Evolutionary conservation across 2,329 filamentous ascomycete genomes (phyloP).

Genomic region (Beauveria scarabaeidicola): DNA sequence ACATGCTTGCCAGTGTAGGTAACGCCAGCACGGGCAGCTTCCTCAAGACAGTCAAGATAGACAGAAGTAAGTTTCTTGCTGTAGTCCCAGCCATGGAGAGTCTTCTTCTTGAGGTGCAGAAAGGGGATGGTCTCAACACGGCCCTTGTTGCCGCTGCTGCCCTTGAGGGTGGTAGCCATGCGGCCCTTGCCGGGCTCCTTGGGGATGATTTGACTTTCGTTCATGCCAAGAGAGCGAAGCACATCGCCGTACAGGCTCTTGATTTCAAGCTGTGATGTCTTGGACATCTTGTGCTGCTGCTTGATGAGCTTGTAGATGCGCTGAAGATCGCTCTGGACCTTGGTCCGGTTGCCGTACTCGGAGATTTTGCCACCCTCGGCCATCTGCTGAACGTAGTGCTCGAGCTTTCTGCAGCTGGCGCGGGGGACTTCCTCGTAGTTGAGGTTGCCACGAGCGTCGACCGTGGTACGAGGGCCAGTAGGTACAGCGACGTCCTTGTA

Average conservation of each 20-base stretch:
- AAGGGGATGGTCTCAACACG: constrained; percentile 98
- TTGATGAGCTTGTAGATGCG: constrained; percentile 98
- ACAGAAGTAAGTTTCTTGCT: constrained; percentile 95
- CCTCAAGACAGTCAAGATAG: constrained; percentile 86
- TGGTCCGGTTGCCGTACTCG: constrained; percentile 95
- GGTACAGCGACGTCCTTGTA: constrained; percentile 95
- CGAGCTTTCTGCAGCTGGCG: constrained; percentile 85
- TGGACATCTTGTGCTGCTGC: constrained; percentile 95
- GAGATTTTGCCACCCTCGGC: constrained; percentile 97
- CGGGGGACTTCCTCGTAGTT: constrained; percentile 84
- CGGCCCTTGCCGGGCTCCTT: constrained; percentile 67
- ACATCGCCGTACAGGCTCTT: constrained; percentile 92
- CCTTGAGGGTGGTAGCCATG: constrained; percentile 39
- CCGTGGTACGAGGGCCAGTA: constrained; percentile 84
- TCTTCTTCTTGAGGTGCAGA: constrained; percentile 91
- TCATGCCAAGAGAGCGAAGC: constrained; percentile 91
- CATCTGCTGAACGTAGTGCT: constrained; percentile 98
- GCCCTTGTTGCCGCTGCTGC: constrained; percentile 60
- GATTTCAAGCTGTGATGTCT: constrained; percentile 92
- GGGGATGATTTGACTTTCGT: constrained; percentile 92
- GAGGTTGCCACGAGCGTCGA: constrained; percentile 86
- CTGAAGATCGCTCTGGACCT: constrained; percentile 91
- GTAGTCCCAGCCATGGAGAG: constrained; percentile 94
- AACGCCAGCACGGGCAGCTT: constrained; percentile 78
- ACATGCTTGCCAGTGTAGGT: constrained; percentile 93